phyloP scores from a whole-genome alignment of 2,329 filamentous ascomycete species.

The Lasiodiplodia sp. region DNA sequence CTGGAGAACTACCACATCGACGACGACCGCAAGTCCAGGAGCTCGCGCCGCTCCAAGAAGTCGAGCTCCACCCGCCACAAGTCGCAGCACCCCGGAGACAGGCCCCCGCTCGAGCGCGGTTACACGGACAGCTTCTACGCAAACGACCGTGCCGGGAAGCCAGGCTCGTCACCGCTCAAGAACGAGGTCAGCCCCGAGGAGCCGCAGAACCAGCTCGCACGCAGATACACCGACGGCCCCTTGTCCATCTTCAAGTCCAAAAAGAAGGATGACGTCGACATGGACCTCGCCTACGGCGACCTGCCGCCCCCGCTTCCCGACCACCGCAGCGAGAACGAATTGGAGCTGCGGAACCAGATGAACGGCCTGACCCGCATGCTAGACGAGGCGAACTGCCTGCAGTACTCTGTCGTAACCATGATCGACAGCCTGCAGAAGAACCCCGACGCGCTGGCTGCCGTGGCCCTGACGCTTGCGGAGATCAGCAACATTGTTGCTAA shows the following conservation, averaged over 20 bases:
- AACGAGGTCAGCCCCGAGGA: slow-evolving; percentile 34
- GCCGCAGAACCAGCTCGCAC: slow-evolving; percentile 49
- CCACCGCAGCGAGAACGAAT: slow-evolving; percentile 53
- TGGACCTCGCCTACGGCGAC: slow-evolving; percentile 90
- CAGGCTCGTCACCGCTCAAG: slow-evolving; percentile 34
- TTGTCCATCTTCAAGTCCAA: slow-evolving; percentile 2
- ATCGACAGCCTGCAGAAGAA: slow-evolving; percentile 82
- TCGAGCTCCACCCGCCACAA: slow-evolving; percentile 31
- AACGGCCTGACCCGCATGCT: slow-evolving; percentile 77
- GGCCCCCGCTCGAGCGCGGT: slow-evolving; percentile 50
- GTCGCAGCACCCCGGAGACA: slow-evolving; percentile 43
- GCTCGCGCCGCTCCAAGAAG: slow-evolving; percentile 34
- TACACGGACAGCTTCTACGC: slow-evolving; percentile 55
- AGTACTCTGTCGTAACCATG: slow-evolving; percentile 81
- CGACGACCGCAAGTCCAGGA: slow-evolving; percentile 45
- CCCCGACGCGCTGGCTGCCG: slow-evolving; percentile 90
- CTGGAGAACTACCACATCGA: slow-evolving; percentile 57
- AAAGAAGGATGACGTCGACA: slow-evolving; percentile 69
- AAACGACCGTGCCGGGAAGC: slow-evolving; percentile 41
- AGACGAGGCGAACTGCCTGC: slow-evolving; percentile 86
- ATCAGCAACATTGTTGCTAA: slow-evolving; percentile 83
- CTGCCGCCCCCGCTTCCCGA: slow-evolving; percentile 71
- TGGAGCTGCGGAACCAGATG: slow-evolving; percentile 72
- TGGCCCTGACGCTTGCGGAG: slow-evolving; percentile 90
- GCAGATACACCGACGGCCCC: slow-evolving; percentile 52